phyloP scores from a whole-genome alignment of 2,329 filamentous ascomycete species.

The Madurella fahalii region DNA sequence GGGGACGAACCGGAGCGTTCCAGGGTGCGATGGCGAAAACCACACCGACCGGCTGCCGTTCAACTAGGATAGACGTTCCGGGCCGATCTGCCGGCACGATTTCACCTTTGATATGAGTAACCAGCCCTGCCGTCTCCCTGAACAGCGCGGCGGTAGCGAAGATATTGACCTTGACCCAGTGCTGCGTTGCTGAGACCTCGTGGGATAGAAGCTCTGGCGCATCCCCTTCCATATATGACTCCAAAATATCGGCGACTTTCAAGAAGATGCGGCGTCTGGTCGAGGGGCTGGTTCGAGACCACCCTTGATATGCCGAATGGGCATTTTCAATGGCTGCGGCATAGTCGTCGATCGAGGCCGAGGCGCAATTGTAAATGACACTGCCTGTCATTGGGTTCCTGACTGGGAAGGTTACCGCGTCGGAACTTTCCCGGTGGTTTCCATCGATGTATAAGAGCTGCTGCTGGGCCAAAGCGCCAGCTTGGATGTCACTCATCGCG shows the following conservation, averaged over 20 bases:
- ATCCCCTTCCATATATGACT: slow-evolving; percentile 42
- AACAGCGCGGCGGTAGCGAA: slow-evolving; percentile 34
- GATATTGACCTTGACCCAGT: slow-evolving; percentile 37
- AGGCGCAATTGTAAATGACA: slow-evolving; percentile 51
- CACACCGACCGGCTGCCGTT: slow-evolving; percentile 66
- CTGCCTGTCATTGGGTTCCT: slow-evolving; percentile 36
- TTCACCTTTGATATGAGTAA: slow-evolving; percentile 35
- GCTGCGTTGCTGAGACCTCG: slow-evolving; percentile 32
- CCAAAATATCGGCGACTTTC: slow-evolving; percentile 57
- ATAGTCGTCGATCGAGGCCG: slow-evolving; percentile 51
- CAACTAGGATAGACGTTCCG: slow-evolving; percentile 55
- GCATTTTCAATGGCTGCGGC: slow-evolving; percentile 46
- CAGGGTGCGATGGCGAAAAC: slow-evolving; percentile 67
- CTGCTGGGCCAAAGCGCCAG: slow-evolving; percentile 10
- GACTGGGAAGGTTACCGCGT: slow-evolving; percentile 27
- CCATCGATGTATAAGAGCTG: slow-evolving; percentile 28
- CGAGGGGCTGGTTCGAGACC: slow-evolving; percentile 54
- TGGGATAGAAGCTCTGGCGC: slow-evolving; percentile 24
- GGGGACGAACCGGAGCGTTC: slow-evolving; percentile 38
- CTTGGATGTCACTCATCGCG: background rate
- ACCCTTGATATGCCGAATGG: slow-evolving; percentile 55
- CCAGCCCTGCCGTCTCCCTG: slow-evolving; percentile 39
- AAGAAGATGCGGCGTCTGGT: slow-evolving; percentile 58
- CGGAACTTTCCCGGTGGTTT: slow-evolving; percentile 21
- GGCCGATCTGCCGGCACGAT: slow-evolving; percentile 37